Base-by-base conservation (phyloP, 2,329 filamentous ascomycete species). In the Fusarium aywerte region DNA sequence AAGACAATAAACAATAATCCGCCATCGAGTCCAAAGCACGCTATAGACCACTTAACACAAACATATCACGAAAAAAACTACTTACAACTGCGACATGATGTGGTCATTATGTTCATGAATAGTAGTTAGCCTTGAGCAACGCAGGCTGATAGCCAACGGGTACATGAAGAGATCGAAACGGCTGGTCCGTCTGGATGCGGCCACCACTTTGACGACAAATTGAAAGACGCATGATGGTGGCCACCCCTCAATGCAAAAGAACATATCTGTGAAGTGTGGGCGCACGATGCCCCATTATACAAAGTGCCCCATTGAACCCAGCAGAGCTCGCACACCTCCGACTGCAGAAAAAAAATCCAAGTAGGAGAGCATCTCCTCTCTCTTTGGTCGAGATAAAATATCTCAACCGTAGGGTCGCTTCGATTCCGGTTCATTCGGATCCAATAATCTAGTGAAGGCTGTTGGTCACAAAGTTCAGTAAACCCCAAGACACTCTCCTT, bases 241-340 rank as follows among this genome's bases (percentile, higher is more conserved):
- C 59, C 61, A 49, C 57, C 63, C 70, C 56, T 61, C 50, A 58
- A 69, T 69, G 68, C 58, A 71, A 58, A 71, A 69, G 68, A 69
- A 53, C 50, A 62, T 62, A 60, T 62, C 63, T 39, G 49, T 58
- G 48, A 58, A 67, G 62, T 67, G 62, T 69, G 65, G 68, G 58
- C 65, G 69, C 65, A 72, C 65, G 52, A 63, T 62, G 67, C 56
- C 57, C 63, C 66, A 65, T 70, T 44, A 55, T 65, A 63, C 69
- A 68, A 69, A 70, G 58, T 49, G 68, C 57, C 67, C 67, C 67
- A 58, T 72, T 57, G 51, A 68, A 62, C 47, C 62, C 58, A 72
- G 58, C 56, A 50, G 51, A 48, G 55, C 45, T 62, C 58, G 52
- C 61, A 51, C 45, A 49, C 45, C 45, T 36, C 32, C 16, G 45